These are phyloP conservation scores for Claviceps sp. DNA, from an alignment of 2,329 filamentous ascomycete genomes.

Conservation along the genomic window DNA sequence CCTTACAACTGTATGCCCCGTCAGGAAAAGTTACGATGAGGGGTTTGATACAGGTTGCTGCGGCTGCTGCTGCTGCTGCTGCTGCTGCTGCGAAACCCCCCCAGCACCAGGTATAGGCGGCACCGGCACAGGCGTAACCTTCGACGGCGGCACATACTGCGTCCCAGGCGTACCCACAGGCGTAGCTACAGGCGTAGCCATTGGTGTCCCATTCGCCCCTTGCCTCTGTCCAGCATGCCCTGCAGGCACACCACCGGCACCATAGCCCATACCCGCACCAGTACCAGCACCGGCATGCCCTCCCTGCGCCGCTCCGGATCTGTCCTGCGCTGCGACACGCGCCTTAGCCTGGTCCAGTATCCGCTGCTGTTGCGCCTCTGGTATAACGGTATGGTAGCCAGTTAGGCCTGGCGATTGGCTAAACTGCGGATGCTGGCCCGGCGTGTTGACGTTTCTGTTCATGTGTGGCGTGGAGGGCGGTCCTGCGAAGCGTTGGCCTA, in stretches of 20 bases:
- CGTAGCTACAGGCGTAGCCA: too few relatives aligned
- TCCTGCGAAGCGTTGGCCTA: conserved; percentile 17
- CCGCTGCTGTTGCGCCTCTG: conserved; percentile 35
- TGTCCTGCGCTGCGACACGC: conserved; percentile 30
- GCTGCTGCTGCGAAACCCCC: conserved; percentile 10
- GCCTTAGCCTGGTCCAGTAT: conserved; percentile 38
- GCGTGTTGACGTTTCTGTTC: conserved; percentile 21
- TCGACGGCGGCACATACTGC: conserved; percentile 21
- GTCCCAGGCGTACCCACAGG: conserved; percentile 14
- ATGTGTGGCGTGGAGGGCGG: conserved; percentile 16
- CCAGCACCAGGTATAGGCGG: conserved; percentile 28
- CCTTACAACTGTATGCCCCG: background rate
- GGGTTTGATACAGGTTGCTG: conserved; percentile 2
- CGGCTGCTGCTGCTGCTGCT: conserved; percentile 7
- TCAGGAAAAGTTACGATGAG: background rate
- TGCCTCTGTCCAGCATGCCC: conserved; percentile 17
- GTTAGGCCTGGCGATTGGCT: conserved; percentile 25
- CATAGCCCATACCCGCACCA: conserved; percentile 15
- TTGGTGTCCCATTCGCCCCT: conserved; percentile 22
- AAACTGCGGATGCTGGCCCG: conserved; percentile 15
- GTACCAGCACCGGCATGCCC: background rate
- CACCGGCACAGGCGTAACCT: conserved; percentile 31
- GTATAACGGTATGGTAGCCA: conserved; percentile 36
- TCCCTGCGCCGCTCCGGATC: conserved; percentile 23
- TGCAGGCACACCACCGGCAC: conserved; percentile 16